Evolutionary conservation across 1,284 basidiomycete genomes (phyloP).

Genomic region (Kwoniella shivajii): DNA sequence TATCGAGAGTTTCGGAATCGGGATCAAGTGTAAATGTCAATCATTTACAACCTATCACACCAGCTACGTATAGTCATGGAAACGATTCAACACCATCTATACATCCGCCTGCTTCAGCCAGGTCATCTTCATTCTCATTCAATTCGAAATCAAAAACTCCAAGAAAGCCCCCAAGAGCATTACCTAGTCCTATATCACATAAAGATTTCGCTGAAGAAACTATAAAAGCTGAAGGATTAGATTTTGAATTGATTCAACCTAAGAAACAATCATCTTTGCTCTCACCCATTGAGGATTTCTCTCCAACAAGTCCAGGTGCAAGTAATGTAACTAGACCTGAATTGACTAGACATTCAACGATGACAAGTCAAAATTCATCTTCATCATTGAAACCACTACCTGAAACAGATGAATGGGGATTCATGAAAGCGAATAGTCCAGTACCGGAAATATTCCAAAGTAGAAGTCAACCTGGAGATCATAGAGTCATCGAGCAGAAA

Average conservation of each 20-base stretch:
- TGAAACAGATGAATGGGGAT: slow-evolving; percentile 53
- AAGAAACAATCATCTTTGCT: slow-evolving; percentile 20
- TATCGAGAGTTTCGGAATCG: too few species aligned
- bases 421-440: slow-evolving; percentile 39
- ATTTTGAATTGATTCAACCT: slow-evolving; percentile 52
- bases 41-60: too few species aligned
- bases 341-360: slow-evolving; percentile 6
- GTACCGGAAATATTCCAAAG: slow-evolving; percentile 44
- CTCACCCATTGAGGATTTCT: slow-evolving; percentile 10
- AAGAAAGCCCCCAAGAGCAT: slow-evolving; percentile 22
- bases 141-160: slow-evolving; percentile 13
- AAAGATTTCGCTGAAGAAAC: slow-evolving; percentile 49
- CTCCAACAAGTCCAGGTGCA: neutral
- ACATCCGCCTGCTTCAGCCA: slow-evolving; percentile 20
- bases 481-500: slow-evolving; percentile 47
- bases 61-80: neutral
- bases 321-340: neutral
- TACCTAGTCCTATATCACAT: slow-evolving; percentile 41
- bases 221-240: slow-evolving; percentile 49
- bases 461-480: slow-evolving; percentile 34
- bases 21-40: too few species aligned
- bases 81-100: slow-evolving; percentile 20
- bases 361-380: slow-evolving; percentile 3
- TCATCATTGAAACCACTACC: slow-evolving; percentile 20
- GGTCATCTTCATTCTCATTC: slow-evolving; percentile 35